Evolutionary conservation across 2,329 filamentous ascomycete species (phyloP).

Genomic region (Anthostomella pinea): DNA sequence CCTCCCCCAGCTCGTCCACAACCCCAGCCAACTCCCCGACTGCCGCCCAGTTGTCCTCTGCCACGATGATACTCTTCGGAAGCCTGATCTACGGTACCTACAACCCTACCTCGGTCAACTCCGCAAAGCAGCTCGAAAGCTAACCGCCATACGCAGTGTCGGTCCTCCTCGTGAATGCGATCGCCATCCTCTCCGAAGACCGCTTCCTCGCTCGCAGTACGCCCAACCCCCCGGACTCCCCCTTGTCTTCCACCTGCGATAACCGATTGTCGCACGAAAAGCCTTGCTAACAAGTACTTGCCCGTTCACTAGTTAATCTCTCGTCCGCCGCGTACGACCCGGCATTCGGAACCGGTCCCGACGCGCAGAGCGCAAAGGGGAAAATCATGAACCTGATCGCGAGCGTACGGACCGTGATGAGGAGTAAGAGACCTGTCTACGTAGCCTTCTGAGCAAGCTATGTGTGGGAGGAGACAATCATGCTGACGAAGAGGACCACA

Average conservation of each 20-base stretch:
- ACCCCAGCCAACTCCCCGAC: constrained; percentile 4
- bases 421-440: too few species aligned
- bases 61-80: constrained; percentile 65
- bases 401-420: constrained; percentile 86
- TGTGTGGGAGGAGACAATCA: not conserved
- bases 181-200: constrained; percentile 92
- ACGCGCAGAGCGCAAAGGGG: constrained; percentile 72
- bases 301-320: constrained; percentile 90
- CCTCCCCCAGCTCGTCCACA: constrained; percentile 2
- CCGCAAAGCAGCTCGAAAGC: not conserved
- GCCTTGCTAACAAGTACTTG: too few species aligned
- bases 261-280: too few species aligned
- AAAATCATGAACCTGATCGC: constrained; percentile 88
- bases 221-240: constrained; percentile 23
- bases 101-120: constrained; percentile 6
- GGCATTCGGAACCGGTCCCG: constrained; percentile 70
- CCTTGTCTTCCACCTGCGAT: too few species aligned
- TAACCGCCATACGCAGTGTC: constrained; percentile 51
- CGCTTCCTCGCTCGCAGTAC: constrained; percentile 84
- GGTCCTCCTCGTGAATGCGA: constrained; percentile 87
- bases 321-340: constrained; percentile 68
- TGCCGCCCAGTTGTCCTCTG: constrained; percentile 17
- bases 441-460: too few species aligned
- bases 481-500: constrained; percentile 33
- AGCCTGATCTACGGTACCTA: constrained; percentile 69